A percentile compares a stretch with the other conserved stretches of the same genome.
These are phyloP conservation scores for Chlorociboria aeruginascens DNA, from an alignment of 495 filamentous ascomycete genomes.

Conservation along the genomic window DNA sequence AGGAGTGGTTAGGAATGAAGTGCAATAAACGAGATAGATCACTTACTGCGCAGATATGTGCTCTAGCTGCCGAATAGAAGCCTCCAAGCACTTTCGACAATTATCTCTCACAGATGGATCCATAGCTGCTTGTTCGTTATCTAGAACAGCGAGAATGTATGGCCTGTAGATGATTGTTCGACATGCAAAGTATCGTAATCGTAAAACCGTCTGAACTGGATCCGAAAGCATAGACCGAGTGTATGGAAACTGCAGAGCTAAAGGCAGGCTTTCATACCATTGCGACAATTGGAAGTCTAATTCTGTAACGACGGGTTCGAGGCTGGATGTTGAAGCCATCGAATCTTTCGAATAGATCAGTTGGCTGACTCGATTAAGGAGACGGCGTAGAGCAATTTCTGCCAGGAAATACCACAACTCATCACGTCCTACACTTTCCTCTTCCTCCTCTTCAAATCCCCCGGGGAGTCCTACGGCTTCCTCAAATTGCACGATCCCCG, in stretches of 20 bases:
- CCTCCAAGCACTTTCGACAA: conserved; percentile 72
- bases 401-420: conserved; percentile 78
- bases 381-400: conserved; percentile 64
- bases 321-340: conserved; percentile 51
- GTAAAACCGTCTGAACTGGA: conserved; percentile 65
- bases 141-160: conserved; percentile 67
- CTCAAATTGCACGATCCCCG: conserved; percentile 69
- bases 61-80: conserved; percentile 67
- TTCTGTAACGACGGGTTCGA: conserved; percentile 67
- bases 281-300: conserved; percentile 72
- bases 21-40: neutral
- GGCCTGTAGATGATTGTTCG: conserved; percentile 77
- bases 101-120: conserved; percentile 62
- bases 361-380: conserved; percentile 69
- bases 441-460: conserved; percentile 50
- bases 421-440: conserved; percentile 52
- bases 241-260: conserved; percentile 64
- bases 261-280: conserved; percentile 70
- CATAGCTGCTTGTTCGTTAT: conserved; percentile 59
- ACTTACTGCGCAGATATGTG: conserved; percentile 64
- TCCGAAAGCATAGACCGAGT: conserved; percentile 50
- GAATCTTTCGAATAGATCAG: conserved; percentile 69
- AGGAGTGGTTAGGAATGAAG: neutral
- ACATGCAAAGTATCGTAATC: conserved; percentile 72
- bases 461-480: conserved; percentile 68